Conservation (phyloP, 2,329 filamentous ascomycete genomes). For the Fusarium palustre region DNA sequence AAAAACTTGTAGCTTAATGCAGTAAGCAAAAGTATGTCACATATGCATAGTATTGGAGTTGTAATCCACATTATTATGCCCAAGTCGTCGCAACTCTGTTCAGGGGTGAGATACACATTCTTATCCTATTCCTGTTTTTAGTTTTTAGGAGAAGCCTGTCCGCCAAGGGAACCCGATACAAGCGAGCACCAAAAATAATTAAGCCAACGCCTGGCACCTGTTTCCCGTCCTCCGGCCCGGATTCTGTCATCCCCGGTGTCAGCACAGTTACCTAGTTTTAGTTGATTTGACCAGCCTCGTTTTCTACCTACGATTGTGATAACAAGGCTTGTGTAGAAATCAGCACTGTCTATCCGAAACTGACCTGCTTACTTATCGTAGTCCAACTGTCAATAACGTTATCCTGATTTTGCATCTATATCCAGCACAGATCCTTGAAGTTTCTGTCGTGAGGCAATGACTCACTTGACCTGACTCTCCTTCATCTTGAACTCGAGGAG, state of each 20-base stretch:
- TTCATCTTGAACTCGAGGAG: too few species aligned
- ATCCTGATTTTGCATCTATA: not conserved
- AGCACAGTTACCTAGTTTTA: not conserved
- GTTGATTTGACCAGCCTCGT: conserved; percentile 10
- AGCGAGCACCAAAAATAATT: conserved; percentile 21
- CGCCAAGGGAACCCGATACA: not conserved
- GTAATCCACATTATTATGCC: not conserved
- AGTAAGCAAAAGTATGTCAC: not conserved
- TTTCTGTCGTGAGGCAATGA: not conserved
- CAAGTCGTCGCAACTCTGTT: not conserved
- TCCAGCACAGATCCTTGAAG: not conserved
- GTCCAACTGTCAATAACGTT: not conserved
- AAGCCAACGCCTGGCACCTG: not conserved
- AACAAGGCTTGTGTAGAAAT: not conserved
- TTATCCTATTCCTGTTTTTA: not conserved
- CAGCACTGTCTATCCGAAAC: not conserved
- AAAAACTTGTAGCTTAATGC: not conserved
- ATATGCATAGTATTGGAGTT: not conserved
- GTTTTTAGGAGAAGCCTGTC: not conserved
- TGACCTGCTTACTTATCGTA: not conserved
- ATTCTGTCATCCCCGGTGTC: not conserved
- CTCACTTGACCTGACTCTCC: not conserved
- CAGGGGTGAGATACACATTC: not conserved
- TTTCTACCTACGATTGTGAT: conserved; percentile 12
- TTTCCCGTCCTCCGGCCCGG: conserved; percentile 5